Evolutionary conservation across 2,329 filamentous ascomycete genomes (phyloP), one percentile per base, ranked within the genome.

Genomic region (Macrophomina pseudophaseolina): DNA sequence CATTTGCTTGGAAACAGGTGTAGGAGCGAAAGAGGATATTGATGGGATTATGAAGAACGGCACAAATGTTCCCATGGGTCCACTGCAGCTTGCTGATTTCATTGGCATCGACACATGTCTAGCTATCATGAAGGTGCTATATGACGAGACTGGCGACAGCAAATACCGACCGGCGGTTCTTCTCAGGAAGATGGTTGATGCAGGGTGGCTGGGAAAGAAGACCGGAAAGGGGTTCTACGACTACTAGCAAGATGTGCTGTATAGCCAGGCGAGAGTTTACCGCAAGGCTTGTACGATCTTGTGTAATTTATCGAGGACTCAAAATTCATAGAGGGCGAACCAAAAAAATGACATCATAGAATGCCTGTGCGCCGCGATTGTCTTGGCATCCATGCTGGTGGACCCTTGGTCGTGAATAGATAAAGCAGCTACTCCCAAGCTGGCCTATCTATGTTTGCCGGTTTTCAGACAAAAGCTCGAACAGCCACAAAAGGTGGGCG

Each of bases 11-110:
- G 95, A 99, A 82, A 97, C 95, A 0, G 92, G 92, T 3, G 89
- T 99, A 0, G 95, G 95, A 18, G 86, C 88, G 70, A 90, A 91
- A 72, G 94, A 98, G 75, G 91, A 94, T 70, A 99, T 99, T 71
- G 95, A 99, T 76, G 90, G 87, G 70, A 99, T 99, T 74, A 99
- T 99, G 95, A 98, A 97, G 87, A 97, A 97, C 73, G 95, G 95
- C 54, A 99, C 95, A 28, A 97, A 97, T 76, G 95, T 99, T 48
- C 95, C 95, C 30, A 99, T 99, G 95, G 95, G 95, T 0, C 95
- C 95, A 9, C 84, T 99, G 71, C 90, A 93, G 74, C 82, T 99
- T 73, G 95, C 95, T 2, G 95, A 99, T 79, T 99, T 99, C 75
- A 98, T 99, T 74, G 95, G 95, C 7, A 85, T 99, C 52, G 95